Evolutionary conservation across 306 rosid species (phyloP), one percentile per base, ranked within the genome.

Genomic region (Quercus aquifolioides): DNA sequence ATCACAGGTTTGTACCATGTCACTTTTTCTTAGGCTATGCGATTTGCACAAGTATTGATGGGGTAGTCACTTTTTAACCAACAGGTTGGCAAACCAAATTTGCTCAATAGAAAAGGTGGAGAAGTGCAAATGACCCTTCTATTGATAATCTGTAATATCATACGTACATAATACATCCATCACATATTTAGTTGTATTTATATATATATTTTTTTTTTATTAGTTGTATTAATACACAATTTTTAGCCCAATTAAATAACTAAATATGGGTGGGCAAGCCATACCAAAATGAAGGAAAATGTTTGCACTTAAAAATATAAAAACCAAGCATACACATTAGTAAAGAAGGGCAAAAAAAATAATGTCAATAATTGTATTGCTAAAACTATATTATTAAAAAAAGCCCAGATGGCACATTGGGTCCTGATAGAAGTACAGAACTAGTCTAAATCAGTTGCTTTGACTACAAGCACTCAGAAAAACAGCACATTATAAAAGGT

Each of bases 391-490:
- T 77, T 25, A 30, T 49, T 67, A 43, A 25, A 67, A 56, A 35
- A 55, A 26, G 63, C 69, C 74, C 74, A 8, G 52, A 72, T 23
- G 75, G 30, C 83, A 74, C 81, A 68, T 55, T 25, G 5, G 74
- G 56, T 55, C 78, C 79, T 55, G 71, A 56, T 55, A 77, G 49
- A 76, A 69, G 55, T 80, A 74, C 87, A 84, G 17, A 63, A 31
- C 78, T 77, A 78, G 14, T 64, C 83, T 85, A 79, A 18, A 51
- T 74, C 30, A 19, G 57, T 20, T 51, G 70, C 70, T 69, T 72
- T 80, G 60, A 30, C 75, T 69, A 81, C 78, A 71, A 84, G 25
- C 65, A 81, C 82, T 81, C 83, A 73, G 74, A 81, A 74, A 85
- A 43, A 26, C 76, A 71, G 18, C 57, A 65, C 15, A 35, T 9